Percentiles rank a stretch among this genome's conserved stretches.
Conservation (phyloP, 2,329 filamentous ascomycete genomes). For the Stemphylium lycopersici region DNA sequence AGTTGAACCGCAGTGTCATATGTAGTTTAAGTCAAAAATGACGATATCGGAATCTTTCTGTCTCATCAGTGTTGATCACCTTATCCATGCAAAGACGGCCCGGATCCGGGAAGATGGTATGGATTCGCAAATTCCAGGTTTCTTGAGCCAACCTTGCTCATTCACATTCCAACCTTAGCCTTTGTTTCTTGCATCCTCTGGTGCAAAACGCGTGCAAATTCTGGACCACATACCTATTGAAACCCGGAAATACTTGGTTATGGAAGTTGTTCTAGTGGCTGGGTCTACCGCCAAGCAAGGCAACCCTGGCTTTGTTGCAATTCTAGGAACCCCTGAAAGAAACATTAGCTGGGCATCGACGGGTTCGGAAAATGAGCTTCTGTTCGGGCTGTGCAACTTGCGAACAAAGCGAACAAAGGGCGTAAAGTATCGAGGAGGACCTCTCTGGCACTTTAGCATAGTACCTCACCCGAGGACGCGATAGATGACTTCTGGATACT, state of each 20-base stretch:
- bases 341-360: background rate
- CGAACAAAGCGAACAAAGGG: background rate
- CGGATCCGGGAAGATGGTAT: too few relatives aligned
- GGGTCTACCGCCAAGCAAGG: too few relatives aligned
- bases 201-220: background rate
- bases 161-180: too few relatives aligned
- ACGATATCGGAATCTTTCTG: too few relatives aligned
- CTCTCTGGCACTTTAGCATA: background rate
- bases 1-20: too few relatives aligned
- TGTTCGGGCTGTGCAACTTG: background rate
- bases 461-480: background rate
- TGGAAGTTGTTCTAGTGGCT: background rate
- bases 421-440: background rate
- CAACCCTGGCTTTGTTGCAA: constrained; percentile 1
- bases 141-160: too few relatives aligned
- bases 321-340: background rate
- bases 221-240: background rate
- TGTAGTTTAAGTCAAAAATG: too few relatives aligned
- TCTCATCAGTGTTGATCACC: too few relatives aligned
- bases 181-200: too few relatives aligned
- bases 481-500: background rate
- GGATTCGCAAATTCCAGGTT: too few relatives aligned
- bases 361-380: background rate
- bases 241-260: background rate
- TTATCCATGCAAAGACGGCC: too few relatives aligned